Evolutionary conservation across 352 stramenopile genomes (phyloP), one percentile per base, ranked within the genome.

Genomic region (Pythium diclinum): DNA sequence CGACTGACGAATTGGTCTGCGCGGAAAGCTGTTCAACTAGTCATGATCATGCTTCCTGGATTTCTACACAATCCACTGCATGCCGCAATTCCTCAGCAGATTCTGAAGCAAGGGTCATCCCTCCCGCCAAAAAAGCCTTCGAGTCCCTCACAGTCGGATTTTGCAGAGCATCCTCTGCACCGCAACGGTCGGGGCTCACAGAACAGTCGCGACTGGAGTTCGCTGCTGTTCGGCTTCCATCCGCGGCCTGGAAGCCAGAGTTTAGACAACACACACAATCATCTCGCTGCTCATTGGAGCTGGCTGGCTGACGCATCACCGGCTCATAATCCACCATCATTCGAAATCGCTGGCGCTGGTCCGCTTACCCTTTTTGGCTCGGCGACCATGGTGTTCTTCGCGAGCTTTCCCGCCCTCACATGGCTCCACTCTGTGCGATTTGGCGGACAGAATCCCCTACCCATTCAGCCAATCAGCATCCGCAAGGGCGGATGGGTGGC

Each of bases 361-460:
- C 32, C 23, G 19, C 23, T 28, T 25, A 21, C 16, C 19, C 23
- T 11, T 36, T 28, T 40, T 33, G 56, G 25, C 28, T 54, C n/a
- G n/a, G 33, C 60, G 60, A 67, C 60, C 60, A 67, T 67, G 51
- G 30, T 61, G 60, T 67, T 67, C 60, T 56, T 66, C 46, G 44
- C 8, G 51, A 13, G 32, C 30, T 44, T 16, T 46, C 17, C 47
- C 9, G 7, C 47, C 23, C 34, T 25, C 34, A 52, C 19, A 61
- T 61, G 55, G 55, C 55, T 61, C 38, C 36, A 61, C 16, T 47
- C 25, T 59, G 40, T 40, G 6, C 14, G 2, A 9, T 14, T 25
- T 36, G 21, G 32, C 47, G 23, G 47, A 36, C 47, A 33, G 4
- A 36, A 36, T 54, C 32, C 47, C 58, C 58, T 64, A 64, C 28